Percentiles rank a stretch among this genome's conserved stretches.
These are phyloP conservation scores for Globisporangium lucens DNA, from an alignment of 352 stramenopile genomes.

Conservation along the genomic window DNA sequence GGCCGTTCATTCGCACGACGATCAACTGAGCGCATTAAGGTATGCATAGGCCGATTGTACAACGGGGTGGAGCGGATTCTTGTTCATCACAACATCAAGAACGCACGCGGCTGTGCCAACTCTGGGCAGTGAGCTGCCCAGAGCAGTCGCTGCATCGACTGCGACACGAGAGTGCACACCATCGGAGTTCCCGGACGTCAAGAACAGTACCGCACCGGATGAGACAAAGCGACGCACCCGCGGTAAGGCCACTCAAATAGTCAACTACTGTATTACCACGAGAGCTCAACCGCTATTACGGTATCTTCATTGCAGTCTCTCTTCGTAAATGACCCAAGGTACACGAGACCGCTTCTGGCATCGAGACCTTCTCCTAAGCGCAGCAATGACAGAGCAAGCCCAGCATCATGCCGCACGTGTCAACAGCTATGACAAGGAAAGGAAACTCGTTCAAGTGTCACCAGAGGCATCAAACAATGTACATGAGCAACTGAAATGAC, in stretches of 20 bases:
- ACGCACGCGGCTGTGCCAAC: too few relatives aligned
- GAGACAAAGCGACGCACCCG: background rate
- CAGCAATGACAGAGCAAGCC: background rate
- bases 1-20: too few relatives aligned
- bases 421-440: too few relatives aligned
- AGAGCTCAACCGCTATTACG: background rate
- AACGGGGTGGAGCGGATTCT: too few relatives aligned
- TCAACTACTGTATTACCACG: background rate
- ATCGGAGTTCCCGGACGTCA: background rate
- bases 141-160: background rate
- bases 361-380: background rate
- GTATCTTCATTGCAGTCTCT: background rate
- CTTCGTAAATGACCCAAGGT: background rate
- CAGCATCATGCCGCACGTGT: too few relatives aligned
- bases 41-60: too few relatives aligned
- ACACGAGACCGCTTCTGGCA: background rate
- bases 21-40: too few relatives aligned
- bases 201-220: background rate
- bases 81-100: too few relatives aligned
- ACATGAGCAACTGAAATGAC: background rate
- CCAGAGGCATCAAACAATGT: too few relatives aligned
- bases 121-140: too few relatives aligned
- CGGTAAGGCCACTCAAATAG: too few relatives aligned
- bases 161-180: background rate
- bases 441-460: too few relatives aligned